Conservation (phyloP, 371 early-diverging fungal species). For the Rhizopus microsporus region DNA sequence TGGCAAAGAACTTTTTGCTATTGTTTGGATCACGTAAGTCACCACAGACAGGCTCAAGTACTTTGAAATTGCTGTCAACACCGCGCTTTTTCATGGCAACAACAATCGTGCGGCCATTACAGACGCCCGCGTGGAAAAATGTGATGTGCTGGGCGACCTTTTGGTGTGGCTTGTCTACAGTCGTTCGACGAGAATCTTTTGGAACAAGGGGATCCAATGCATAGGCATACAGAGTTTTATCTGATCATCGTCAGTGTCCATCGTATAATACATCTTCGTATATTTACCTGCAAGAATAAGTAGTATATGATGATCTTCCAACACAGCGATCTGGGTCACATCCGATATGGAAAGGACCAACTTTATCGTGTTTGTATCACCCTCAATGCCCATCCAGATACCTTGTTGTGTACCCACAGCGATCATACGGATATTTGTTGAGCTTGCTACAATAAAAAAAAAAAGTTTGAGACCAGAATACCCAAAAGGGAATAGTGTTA, state of each 20-base stretch:
- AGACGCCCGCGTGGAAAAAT: conserved; percentile 76
- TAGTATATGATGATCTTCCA: conserved; percentile 43
- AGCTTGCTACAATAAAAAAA: conserved; percentile 24
- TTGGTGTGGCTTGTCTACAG: conserved; percentile 33
- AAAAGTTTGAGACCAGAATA: conserved; percentile 10
- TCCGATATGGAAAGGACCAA: conserved; percentile 33
- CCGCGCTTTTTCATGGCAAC: conserved; percentile 57
- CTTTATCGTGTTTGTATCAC: conserved; percentile 35
- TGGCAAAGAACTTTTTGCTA: conserved; percentile 34
- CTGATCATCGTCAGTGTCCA: conserved; percentile 21
- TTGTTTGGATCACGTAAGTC: conserved; percentile 43
- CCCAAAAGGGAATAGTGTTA: conserved; percentile 21
- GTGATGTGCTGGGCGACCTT: conserved; percentile 67
- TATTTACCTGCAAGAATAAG: conserved; percentile 37
- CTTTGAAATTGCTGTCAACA: conserved; percentile 48
- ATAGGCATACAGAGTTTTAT: conserved; percentile 61
- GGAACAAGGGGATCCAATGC: conserved; percentile 49
- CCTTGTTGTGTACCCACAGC: conserved; percentile 85
- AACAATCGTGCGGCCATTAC: conserved; percentile 60
- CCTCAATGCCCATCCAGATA: conserved; percentile 59
- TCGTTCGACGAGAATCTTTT: conserved; percentile 25
- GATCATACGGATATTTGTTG: conserved; percentile 60
- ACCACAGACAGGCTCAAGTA: conserved; percentile 44
- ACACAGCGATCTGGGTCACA: conserved; percentile 43
- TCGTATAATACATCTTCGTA: neutral